These are phyloP conservation scores for Neopestalotiopsis rosae DNA, from an alignment of 2,329 filamentous ascomycete genomes.

Conservation along the genomic window DNA sequence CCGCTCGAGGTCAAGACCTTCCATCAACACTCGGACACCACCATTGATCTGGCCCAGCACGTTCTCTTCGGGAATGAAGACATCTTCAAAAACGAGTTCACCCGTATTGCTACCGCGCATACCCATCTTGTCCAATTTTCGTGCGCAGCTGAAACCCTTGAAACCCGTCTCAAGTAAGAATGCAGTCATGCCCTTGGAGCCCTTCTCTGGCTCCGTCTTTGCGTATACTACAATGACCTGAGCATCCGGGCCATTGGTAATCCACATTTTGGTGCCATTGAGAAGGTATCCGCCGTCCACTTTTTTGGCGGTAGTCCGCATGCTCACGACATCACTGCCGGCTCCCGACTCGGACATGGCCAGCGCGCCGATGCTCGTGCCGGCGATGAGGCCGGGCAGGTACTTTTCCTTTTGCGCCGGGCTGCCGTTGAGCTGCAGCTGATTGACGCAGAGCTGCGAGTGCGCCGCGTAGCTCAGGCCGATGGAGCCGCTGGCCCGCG, in stretches of 20 bases:
- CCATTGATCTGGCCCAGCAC: slow-evolving; percentile 80
- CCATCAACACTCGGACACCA: slow-evolving; percentile 92
- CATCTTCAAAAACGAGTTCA: slow-evolving; percentile 87
- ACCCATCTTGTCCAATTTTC: slow-evolving; percentile 96
- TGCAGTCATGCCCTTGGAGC: slow-evolving; percentile 90
- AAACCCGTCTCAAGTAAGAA: slow-evolving; percentile 81
- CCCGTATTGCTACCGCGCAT: slow-evolving; percentile 98
- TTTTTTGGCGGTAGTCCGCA: slow-evolving; percentile 83
- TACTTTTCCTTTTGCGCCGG: slow-evolving; percentile 79
- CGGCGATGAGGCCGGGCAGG: slow-evolving; percentile 81
- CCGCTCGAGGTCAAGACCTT: slow-evolving; percentile 91
- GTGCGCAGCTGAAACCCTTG: slow-evolving; percentile 81
- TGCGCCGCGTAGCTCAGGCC: slow-evolving; percentile 94
- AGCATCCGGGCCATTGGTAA: slow-evolving; percentile 97
- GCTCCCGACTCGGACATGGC: slow-evolving; percentile 95
- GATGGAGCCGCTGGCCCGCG: slow-evolving; percentile 81
- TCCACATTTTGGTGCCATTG: slow-evolving; percentile 98
- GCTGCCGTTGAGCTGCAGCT: slow-evolving; percentile 88
- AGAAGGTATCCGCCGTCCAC: slow-evolving; percentile 86
- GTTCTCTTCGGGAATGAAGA: slow-evolving; percentile 86
- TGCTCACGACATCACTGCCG: slow-evolving; percentile 92
- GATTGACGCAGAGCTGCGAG: slow-evolving; percentile 95
- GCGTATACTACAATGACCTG: slow-evolving; percentile 94
- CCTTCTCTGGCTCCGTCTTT: slow-evolving; percentile 83
- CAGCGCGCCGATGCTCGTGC: slow-evolving; percentile 81